Evolutionary conservation across 768 basidiomycete genomes (phyloP).

Genomic region (Amanita subjunquillea): DNA sequence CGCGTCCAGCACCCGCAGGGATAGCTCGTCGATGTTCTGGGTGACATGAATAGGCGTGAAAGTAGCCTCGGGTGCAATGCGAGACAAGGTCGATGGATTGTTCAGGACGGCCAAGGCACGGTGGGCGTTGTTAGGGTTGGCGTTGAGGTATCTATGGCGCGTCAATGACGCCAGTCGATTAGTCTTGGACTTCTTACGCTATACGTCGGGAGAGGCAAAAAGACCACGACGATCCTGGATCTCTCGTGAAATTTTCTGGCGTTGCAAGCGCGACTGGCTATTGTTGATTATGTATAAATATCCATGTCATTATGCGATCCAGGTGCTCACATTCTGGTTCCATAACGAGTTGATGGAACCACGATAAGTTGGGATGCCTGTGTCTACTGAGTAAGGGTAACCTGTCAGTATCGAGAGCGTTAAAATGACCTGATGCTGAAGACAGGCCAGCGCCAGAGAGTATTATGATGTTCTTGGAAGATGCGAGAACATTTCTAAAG

Average conservation of each 20-base stretch:
- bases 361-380: slow-evolving; percentile 8
- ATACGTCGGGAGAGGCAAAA: slow-evolving; percentile 57
- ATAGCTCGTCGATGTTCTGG: slow-evolving; percentile 53
- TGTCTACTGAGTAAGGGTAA: slow-evolving; percentile 1
- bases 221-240: slow-evolving; percentile 48
- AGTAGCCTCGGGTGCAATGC: slow-evolving; percentile 29
- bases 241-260: slow-evolving; percentile 35
- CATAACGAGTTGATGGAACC: not conserved
- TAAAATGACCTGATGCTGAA: slow-evolving; percentile 42
- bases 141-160: slow-evolving; percentile 30
- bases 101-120: slow-evolving; percentile 36
- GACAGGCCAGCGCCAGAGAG: slow-evolving; percentile 54
- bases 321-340: slow-evolving; percentile 1
- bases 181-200: slow-evolving; percentile 19
- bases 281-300: slow-evolving; percentile 16
- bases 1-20: slow-evolving; percentile 22
- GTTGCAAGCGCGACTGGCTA: slow-evolving; percentile 41
- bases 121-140: slow-evolving; percentile 49
- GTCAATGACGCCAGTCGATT: slow-evolving; percentile 4
- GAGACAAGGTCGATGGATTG: slow-evolving; percentile 23
- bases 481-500: slow-evolving; percentile 12
- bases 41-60: slow-evolving; percentile 38
- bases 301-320: slow-evolving; percentile 32
- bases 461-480: slow-evolving; percentile 26
- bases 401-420: not conserved